phyloP scores from a whole-genome alignment of 176 grass and related monocot species.

The Oryza brachyantha region DNA sequence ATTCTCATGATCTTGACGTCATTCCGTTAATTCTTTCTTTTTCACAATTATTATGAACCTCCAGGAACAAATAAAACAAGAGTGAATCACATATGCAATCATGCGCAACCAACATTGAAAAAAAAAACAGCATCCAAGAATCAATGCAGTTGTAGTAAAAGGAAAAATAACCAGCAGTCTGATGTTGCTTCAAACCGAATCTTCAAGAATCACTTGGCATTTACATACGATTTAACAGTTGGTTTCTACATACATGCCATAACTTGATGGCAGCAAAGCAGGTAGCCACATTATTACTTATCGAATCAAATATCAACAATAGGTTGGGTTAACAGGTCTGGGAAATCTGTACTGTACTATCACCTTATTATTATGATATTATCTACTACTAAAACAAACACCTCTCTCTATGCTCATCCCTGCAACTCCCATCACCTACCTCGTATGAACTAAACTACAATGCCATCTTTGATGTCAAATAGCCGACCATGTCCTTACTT shows the following conservation, averaged over 20 bases:
- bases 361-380: not conserved
- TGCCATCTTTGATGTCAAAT: not conserved
- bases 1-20: too few species aligned
- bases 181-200: not conserved
- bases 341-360: not conserved
- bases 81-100: not conserved
- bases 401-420: not conserved
- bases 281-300: not conserved
- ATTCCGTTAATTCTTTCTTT: not conserved
- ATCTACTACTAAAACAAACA: not conserved
- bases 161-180: not conserved
- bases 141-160: not conserved
- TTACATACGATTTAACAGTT: not conserved
- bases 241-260: not conserved
- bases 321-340: too few species aligned
- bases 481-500: not conserved
- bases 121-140: not conserved
- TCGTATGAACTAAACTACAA: constrained; percentile 11
- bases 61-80: not conserved
- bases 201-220: not conserved
- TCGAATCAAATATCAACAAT: not conserved
- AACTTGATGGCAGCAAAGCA: not conserved
- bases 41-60: not conserved
- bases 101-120: not conserved
- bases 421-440: not conserved